Conservation (phyloP, 768 basidiomycete genomes). For the Rhodotorula babjevae region DNA sequence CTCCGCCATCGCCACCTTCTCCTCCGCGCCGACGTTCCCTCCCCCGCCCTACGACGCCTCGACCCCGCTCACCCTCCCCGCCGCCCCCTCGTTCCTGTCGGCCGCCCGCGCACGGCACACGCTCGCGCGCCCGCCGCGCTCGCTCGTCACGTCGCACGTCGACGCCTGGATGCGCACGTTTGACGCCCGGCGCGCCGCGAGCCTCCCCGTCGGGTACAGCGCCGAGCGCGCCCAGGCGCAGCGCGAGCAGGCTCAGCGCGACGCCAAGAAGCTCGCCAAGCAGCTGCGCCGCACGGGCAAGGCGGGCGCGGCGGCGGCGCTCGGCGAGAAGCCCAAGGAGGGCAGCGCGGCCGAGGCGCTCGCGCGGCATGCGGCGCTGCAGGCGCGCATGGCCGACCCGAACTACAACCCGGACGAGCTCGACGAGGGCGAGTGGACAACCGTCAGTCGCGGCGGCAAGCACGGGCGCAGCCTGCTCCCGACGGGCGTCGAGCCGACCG, state of each 20-base stretch:
- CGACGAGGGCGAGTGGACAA: slow-evolving; percentile 31
- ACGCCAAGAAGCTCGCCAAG: slow-evolving; percentile 1
- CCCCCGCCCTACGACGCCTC: slow-evolving; percentile 12
- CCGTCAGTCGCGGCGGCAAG: slow-evolving; percentile 29
- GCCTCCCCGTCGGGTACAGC: not conserved
- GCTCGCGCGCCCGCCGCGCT: slow-evolving; percentile 18
- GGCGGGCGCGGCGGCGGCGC: not conserved
- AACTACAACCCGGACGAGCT: slow-evolving; percentile 28
- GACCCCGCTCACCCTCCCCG: slow-evolving; percentile 4
- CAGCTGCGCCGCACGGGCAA: not conserved
- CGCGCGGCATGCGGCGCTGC: slow-evolving; percentile 16
- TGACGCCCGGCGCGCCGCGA: slow-evolving; percentile 9
- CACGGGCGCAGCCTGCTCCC: slow-evolving; percentile 34
- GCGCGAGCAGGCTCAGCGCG: not conserved
- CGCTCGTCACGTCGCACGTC: slow-evolving; percentile 16
- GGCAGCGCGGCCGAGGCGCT: slow-evolving; percentile 33
- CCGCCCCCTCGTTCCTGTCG: slow-evolving; percentile 10
- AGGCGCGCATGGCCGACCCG: not conserved
- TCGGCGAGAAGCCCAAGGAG: slow-evolving; percentile 14
- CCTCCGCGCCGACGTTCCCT: slow-evolving; percentile 18
- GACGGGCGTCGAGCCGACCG: slow-evolving; percentile 6
- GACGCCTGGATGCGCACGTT: slow-evolving; percentile 33
- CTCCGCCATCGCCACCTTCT: slow-evolving; percentile 29
- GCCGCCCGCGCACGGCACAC: not conserved
- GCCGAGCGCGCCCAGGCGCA: not conserved